Evolutionary conservation across 2,329 filamentous ascomycete species (phyloP), one percentile per base, ranked within the genome.

Genomic region (Penicillium rolfsii): DNA sequence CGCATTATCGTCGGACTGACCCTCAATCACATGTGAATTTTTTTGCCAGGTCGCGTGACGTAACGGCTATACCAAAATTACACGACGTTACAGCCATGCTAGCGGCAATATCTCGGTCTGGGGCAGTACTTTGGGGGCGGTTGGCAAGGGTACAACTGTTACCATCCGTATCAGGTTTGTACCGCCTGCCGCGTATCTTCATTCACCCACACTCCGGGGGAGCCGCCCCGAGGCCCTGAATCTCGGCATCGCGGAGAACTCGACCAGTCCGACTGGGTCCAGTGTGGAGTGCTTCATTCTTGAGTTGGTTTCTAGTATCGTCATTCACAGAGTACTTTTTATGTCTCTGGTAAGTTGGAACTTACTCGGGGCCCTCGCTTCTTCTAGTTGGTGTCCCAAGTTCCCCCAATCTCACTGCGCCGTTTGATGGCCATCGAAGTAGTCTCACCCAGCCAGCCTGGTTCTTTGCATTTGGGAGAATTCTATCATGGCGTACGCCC

Each of bases 21-120:
- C 26, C 22, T 41, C 52, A 61, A 74, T 76, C 74, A 76, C 74
- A 76, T 76, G 74, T 69, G 68, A 74, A 75, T 71, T 71, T 67
- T 67, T 53, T n/a, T 41, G 40, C 22, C 58, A 40, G 70, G 69
- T 71, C 73, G 73, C 72, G 73, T 76, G 73, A 75, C 68, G 72
- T 74, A 74, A 72, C 55, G 22, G 9, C 14, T 59, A 50, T 74
- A 76, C 72, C 55, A 64, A 67, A 67, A 65, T 40, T 64, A 71
- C 71, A 68, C 4, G 1, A 52, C 43, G 53, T 35, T 48, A 60
- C 58, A 26, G 35, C n/a, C 19, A 43, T n/a, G 14, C 16, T 28
- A 16, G 33, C 19, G 8, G 52, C 14, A 30, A 8, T 3, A 22
- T 35, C 5, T 36, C 35, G 16, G 24, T 8, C 36, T 22, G 5